Evolutionary conservation across 169 alveolate species (phyloP), one percentile per base, ranked within the genome.

Genomic region (Fabrea salina): DNA sequence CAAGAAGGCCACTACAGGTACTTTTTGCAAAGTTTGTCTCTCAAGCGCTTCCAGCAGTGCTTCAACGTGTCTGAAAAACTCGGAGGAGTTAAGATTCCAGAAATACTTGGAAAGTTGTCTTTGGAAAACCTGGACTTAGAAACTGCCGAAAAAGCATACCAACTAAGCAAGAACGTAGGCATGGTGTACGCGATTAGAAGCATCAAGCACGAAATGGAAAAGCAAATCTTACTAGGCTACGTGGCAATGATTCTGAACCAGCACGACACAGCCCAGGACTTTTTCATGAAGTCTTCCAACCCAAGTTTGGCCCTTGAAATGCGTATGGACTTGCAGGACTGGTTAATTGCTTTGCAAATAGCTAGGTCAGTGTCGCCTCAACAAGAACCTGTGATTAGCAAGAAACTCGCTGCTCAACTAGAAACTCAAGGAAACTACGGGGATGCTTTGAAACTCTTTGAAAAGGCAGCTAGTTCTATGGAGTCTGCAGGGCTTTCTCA

Each of bases 291-390:
- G 58, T 86, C 95, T 13, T 79, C 92, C 3, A 86, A 86, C 44
- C 93, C 94, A 37, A 89, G 83, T 57, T 71, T 83, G 8, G 98
- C 97, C 6, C 84, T 94, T 40, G 98, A 94, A 75, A 91, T 94
- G 90, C 89, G 96, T 78, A 67, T 86, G 59, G 98, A 94, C 74
- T 80, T 94, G 22, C 92, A 91, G 85, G 96, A 91, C 75, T 92
- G 96, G 93, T 89, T 89, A 54, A 82, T 84, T 56, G 98, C 98
- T 19, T 77, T 91, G 22, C 86, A 89, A 57, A 82, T 94, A 35
- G 93, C 94, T 0, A 86, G 89, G 66, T 76, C 86, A 13, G 83
- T 87, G 37, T 92, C 92, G 35, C 93, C 94, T 56, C 81, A 85
- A 33, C 80, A 85, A 76, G 95, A 91, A 44, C 93, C 95, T 13